Conservation (phyloP, 352 stramenopile species). For the Phytopythium litorale region DNA sequence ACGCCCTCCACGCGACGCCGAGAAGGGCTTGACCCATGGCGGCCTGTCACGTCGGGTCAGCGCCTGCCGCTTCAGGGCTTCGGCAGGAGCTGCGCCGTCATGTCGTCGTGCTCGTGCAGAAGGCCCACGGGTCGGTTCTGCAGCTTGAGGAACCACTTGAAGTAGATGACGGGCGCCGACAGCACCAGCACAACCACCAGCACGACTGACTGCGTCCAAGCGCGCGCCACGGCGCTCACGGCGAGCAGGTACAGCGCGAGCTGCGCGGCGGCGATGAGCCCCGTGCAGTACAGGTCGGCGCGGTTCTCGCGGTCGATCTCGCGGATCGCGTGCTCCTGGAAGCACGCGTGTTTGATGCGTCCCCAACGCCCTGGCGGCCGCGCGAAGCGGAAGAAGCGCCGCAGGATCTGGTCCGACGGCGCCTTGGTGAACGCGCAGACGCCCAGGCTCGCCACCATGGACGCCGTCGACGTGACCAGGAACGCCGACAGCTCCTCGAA, state of each 20-base stretch:
- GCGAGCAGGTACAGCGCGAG: conserved; percentile 61
- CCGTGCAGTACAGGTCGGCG: conserved; percentile 57
- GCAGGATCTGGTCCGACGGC: conserved; percentile 43
- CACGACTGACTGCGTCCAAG: conserved; percentile 50
- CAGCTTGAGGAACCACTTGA: conserved; percentile 75
- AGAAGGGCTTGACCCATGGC: background rate
- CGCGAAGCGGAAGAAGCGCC: conserved; percentile 66
- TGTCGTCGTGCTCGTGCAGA: conserved; percentile 25
- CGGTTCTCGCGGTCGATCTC: conserved; percentile 63
- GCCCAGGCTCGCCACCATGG: conserved; percentile 32
- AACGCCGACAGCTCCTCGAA: conserved; percentile 54
- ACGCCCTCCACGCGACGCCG: too few relatives aligned
- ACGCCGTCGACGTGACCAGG: conserved; percentile 58
- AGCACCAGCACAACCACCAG: conserved; percentile 35
- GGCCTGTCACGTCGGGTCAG: background rate
- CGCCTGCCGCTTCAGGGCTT: conserved; percentile 8
- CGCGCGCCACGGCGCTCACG: conserved; percentile 60
- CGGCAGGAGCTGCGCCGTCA: conserved; percentile 39
- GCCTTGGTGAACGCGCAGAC: conserved; percentile 38
- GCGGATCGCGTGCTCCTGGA: conserved; percentile 36
- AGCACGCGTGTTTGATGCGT: conserved; percentile 60
- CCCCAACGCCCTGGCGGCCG: conserved; percentile 56
- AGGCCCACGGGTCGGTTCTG: conserved; percentile 51
- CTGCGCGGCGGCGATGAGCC: conserved; percentile 57
- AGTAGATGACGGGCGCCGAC: conserved; percentile 55